Conservation (phyloP, 1,139 yeast genomes). For the Candida sanyaensis region DNA sequence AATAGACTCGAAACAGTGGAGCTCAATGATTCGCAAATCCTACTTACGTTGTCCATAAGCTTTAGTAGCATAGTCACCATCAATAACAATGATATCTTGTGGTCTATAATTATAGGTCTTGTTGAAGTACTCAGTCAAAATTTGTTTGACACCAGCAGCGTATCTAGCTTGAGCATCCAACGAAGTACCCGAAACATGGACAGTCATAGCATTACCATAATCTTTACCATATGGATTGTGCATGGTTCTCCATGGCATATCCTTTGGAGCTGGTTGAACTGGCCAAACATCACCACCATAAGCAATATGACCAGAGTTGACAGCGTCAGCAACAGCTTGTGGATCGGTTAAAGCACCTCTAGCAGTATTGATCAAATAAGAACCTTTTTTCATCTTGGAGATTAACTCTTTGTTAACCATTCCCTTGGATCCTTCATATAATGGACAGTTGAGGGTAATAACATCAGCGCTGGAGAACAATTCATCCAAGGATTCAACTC, state of each 20-base stretch:
- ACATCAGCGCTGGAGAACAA: constrained; percentile 70
- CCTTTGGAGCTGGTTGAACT: constrained; percentile 77
- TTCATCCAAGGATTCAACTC: constrained; percentile 66
- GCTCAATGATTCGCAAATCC: not conserved
- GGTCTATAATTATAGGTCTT: constrained; percentile 69
- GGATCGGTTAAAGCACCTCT: too few species aligned
- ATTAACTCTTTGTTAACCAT: constrained; percentile 67
- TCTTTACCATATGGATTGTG: constrained; percentile 58
- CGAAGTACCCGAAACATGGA: constrained; percentile 79
- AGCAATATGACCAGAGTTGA: constrained; percentile 64
- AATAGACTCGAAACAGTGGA: too few species aligned
- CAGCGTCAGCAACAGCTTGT: constrained; percentile 80
- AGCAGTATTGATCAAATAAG: constrained; percentile 81
- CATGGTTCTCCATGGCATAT: constrained; percentile 80
- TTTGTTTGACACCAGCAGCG: constrained; percentile 66
- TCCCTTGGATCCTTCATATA: constrained; percentile 70
- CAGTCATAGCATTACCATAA: constrained; percentile 80
- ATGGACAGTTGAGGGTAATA: constrained; percentile 78
- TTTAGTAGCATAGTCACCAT: constrained; percentile 74
- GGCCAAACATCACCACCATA: constrained; percentile 88
- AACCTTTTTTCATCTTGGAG: constrained; percentile 74
- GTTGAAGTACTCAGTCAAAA: constrained; percentile 62
- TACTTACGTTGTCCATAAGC: constrained; percentile 38
- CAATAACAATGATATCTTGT: constrained; percentile 69
- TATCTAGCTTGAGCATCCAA: constrained; percentile 80